Evolutionary conservation across 2,329 filamentous ascomycete genomes (phyloP), one percentile per base, ranked within the genome.

Genomic region (Colletotrichum abscissum): DNA sequence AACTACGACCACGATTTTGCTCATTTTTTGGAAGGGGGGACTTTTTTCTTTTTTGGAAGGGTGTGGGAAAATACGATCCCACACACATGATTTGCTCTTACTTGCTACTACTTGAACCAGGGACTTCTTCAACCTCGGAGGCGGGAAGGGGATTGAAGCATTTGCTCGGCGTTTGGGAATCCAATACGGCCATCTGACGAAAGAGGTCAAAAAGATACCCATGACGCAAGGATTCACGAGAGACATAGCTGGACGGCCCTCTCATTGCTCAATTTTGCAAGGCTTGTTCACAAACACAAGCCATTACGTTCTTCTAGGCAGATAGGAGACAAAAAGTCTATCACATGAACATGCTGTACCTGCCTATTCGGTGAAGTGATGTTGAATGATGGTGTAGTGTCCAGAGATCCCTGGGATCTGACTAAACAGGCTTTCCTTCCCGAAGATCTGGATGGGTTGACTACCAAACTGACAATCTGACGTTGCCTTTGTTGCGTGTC

Each of bases 111-210:
- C n/a, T 58, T 52, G 49, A 64, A n/a, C 72, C 52, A n/a, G n/a
- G 49, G 49, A 57, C 42, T 67, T 67, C 63, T 49, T 64, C 33
- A 58, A 54, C 72, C 59, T 60, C 52, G 42, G 28, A 55, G 55
- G 69, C 26, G 52, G 72, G 42, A 62, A 55, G 28, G n/a, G 35
- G 63, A 42, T 67, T 33, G 63, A 72, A 64, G 63, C 63, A 74
- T 63, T 72, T 74, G 69, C 72, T 63, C 63, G 72, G 72, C 72
- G 72, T 74, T 74, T 72, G 69, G 72, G 72, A 68, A 73, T 73
- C 71, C 22, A 72, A 74, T 69, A 68, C 52, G 56, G 58, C 67
- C 62, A 49, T 72, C 57, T 72, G 12, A 59, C 49, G 59, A 35
- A 38, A 66, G 58, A 67, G 68, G 72, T 72, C 68, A 68, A 59